A percentile compares a stretch with the other conserved stretches of the same genome.
Evolutionary conservation across 1,284 basidiomycete genomes (phyloP).

Genomic region (Neotropicomus parvogracilis): DNA sequence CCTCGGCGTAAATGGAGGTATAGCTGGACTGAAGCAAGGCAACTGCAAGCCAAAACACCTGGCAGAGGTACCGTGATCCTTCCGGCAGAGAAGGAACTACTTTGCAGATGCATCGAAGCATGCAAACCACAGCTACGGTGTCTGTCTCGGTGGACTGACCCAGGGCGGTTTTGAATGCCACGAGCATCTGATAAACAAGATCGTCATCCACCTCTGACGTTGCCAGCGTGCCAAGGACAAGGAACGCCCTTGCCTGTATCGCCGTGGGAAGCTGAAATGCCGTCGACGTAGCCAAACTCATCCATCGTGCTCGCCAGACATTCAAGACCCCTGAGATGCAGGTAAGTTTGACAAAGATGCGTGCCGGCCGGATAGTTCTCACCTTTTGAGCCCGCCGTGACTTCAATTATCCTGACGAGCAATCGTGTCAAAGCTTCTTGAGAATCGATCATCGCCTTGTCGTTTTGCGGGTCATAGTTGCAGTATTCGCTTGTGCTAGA

Average conservation of each 20-base stretch:
- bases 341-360: slow-evolving; percentile 3
- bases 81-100: slow-evolving; percentile 67
- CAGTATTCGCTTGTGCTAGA: slow-evolving; percentile 63
- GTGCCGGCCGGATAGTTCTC: slow-evolving; percentile 17
- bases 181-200: slow-evolving; percentile 84
- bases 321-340: slow-evolving; percentile 70
- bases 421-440: slow-evolving; percentile 68
- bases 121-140: slow-evolving; percentile 74
- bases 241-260: slow-evolving; percentile 86
- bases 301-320: slow-evolving; percentile 91
- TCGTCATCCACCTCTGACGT: slow-evolving; percentile 83
- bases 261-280: slow-evolving; percentile 92
- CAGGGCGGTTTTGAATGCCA: slow-evolving; percentile 71
- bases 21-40: slow-evolving; percentile 76
- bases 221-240: slow-evolving; percentile 78
- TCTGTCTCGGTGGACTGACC: slow-evolving; percentile 65
- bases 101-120: slow-evolving; percentile 81
- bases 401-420: slow-evolving; percentile 62
- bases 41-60: slow-evolving; percentile 84
- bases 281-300: slow-evolving; percentile 86
- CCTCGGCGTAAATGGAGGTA: slow-evolving; percentile 70
- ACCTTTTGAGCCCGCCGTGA: slow-evolving; percentile 70
- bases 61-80: slow-evolving; percentile 69
- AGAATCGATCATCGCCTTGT: slow-evolving; percentile 60
- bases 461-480: slow-evolving; percentile 51